phyloP scores from a whole-genome alignment of 2,329 filamentous ascomycete species.

The Trichoderma cornu-damae region DNA sequence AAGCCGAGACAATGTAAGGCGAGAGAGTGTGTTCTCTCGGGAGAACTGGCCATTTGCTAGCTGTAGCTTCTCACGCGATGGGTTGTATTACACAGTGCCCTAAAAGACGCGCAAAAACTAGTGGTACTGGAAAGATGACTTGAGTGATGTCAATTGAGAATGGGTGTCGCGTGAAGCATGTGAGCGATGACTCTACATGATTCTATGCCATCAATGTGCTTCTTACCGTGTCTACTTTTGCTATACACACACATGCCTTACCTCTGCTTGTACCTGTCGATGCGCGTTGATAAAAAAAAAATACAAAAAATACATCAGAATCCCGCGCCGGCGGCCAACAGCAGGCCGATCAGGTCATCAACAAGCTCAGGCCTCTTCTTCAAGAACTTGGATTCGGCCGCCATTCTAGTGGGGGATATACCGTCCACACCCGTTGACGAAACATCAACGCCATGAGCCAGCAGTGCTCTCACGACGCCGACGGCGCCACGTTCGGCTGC shows the following conservation, averaged over 20 bases:
- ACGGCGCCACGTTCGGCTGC: slow-evolving; percentile 8
- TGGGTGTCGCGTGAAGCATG: no score
- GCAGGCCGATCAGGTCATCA: background rate
- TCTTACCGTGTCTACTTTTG: no score
- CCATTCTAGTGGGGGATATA: background rate
- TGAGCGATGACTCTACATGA: no score
- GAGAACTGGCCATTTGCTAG: no score
- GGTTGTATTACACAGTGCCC: no score
- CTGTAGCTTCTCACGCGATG: no score
- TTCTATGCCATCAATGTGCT: no score
- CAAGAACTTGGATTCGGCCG: background rate
- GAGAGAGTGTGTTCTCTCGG: no score
- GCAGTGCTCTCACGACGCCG: background rate
- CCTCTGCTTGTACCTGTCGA: background rate
- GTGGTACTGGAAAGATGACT: no score
- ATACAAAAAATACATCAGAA: background rate
- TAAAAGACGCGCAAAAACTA: no score
- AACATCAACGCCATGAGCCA: slow-evolving; percentile 15
- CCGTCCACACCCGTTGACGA: background rate
- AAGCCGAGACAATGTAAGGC: no score
- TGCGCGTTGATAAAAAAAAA: background rate
- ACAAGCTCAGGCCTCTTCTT: background rate
- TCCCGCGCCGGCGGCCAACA: background rate
- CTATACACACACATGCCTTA: background rate
- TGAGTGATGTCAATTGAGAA: no score